These are phyloP conservation scores for Scenedesmus sp. DNA, from an alignment of 163 green algal species.

Conservation along the genomic window DNA sequence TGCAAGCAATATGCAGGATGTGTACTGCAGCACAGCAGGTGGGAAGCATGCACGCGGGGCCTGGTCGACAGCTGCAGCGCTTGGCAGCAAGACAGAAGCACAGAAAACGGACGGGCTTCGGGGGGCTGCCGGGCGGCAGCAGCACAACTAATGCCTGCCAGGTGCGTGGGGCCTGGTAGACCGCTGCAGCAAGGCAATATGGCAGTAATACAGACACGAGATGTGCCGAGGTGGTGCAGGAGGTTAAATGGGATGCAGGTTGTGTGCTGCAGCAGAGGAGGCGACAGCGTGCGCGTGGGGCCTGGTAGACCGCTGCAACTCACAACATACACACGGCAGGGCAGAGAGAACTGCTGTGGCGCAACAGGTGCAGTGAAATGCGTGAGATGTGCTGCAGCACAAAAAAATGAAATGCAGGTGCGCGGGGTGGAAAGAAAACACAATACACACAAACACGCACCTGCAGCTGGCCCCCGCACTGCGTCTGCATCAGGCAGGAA, in stretches of 20 bases:
- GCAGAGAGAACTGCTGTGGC: neutral
- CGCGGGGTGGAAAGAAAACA: neutral
- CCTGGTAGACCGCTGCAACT: neutral
- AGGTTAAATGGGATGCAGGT: neutral
- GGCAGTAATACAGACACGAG: neutral
- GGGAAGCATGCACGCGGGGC: too few relatives aligned
- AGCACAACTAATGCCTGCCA: conserved; percentile 1
- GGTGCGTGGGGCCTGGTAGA: neutral
- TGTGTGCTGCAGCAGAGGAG: neutral
- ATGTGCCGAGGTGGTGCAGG: neutral
- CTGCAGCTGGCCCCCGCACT: conserved; percentile 5
- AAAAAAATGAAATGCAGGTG: neutral
- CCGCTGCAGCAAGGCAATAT: neutral
- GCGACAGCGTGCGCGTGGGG: neutral
- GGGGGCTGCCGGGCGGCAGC: conserved; percentile 15
- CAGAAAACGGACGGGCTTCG: too few relatives aligned
- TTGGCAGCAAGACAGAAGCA: too few relatives aligned
- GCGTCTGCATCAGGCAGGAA: conserved; percentile 28
- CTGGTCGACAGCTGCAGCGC: too few relatives aligned
- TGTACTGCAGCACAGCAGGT: neutral
- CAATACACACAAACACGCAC: neutral
- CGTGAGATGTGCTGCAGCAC: neutral
- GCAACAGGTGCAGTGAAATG: neutral
- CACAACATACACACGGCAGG: neutral
- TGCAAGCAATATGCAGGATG: neutral